Base-by-base conservation (phyloP, 2,329 filamentous ascomycete species). In the Xylariaceae sp. region DNA sequence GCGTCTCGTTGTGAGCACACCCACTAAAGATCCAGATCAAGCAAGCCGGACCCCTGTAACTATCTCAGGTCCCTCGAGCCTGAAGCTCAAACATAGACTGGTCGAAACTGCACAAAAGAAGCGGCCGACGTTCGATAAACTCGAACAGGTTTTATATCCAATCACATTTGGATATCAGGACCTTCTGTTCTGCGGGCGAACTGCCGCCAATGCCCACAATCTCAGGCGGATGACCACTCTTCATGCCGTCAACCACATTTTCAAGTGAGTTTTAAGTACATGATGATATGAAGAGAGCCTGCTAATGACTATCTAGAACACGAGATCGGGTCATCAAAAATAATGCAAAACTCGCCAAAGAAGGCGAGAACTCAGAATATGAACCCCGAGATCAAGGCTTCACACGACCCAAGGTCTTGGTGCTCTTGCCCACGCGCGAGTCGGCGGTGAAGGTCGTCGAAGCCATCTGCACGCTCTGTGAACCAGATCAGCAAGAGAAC, bases 351-450 rank as follows among this genome's bases (percentile, higher is more conserved):
- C 68, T 95, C 10, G 74, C 85, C 8, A 83, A 83, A 56, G 80
- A 85, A 43, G 75, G 80, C 4, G 76, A 78, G 8, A 75, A 75
- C 29, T 70, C 77, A 14, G 83, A 87, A 29, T 69, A 86, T 4
- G 89, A 95, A 55, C 73, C 90, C 16, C 82, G 90, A 52, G 93
- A 98, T 56, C 93, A 98, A 67, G 93, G 93, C 0, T 98, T 96
- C 66, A 96, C 92, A 0, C 77, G 93, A 5, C 93, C 93, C 6
- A 97, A 97, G 63, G 85, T 96, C 6, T 77, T 98, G 17, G 88
- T 97, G 64, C 74, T 98, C 16, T 73, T 96, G 1, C 92, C 93
- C 3, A 97, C 93, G 0, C 82, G 91, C 44, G 84, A 96, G 60
- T 85, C 90, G 1, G 95, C 89, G 55, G 85, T 86, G 22, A 82